Evolutionary conservation across 2,329 filamentous ascomycete genomes (phyloP).

Genomic region (Berkeleyomyces basicola): DNA sequence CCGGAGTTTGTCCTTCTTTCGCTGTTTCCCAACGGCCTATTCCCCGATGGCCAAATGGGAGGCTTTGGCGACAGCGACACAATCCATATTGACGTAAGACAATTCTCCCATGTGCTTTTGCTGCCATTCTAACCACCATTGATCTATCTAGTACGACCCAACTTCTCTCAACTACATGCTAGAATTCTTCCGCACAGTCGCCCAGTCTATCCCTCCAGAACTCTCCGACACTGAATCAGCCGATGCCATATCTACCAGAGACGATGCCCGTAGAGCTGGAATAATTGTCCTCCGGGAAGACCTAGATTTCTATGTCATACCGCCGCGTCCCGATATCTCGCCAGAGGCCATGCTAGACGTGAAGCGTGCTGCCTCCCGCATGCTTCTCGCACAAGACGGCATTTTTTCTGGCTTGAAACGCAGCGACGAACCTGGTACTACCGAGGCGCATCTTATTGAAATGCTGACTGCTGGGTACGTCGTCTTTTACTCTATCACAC

Average conservation of each 20-base stretch:
- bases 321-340: constrained; percentile 66
- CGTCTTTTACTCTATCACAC: background rate
- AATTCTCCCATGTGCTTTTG: constrained; percentile 9
- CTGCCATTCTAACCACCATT: background rate
- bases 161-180: constrained; percentile 97
- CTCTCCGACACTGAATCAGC: constrained; percentile 27
- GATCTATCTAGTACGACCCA: constrained; percentile 63
- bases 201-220: constrained; percentile 66
- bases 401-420: constrained; percentile 93
- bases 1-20: constrained; percentile 95
- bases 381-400: constrained; percentile 75
- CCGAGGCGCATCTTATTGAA: constrained; percentile 95
- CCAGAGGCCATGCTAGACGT: constrained; percentile 89
- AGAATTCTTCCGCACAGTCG: constrained; percentile 91
- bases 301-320: constrained; percentile 93
- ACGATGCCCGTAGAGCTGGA: constrained; percentile 78
- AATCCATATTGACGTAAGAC: constrained; percentile 89
- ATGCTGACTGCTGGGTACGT: constrained; percentile 95
- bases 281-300: constrained; percentile 96
- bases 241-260: constrained; percentile 52
- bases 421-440: constrained; percentile 90
- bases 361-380: constrained; percentile 76
- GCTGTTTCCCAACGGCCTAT: constrained; percentile 95
- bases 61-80: constrained; percentile 84
- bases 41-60: constrained; percentile 91